These are phyloP conservation scores for Calycina marina DNA, from an alignment of 2,329 filamentous ascomycete genomes.

Conservation along the genomic window DNA sequence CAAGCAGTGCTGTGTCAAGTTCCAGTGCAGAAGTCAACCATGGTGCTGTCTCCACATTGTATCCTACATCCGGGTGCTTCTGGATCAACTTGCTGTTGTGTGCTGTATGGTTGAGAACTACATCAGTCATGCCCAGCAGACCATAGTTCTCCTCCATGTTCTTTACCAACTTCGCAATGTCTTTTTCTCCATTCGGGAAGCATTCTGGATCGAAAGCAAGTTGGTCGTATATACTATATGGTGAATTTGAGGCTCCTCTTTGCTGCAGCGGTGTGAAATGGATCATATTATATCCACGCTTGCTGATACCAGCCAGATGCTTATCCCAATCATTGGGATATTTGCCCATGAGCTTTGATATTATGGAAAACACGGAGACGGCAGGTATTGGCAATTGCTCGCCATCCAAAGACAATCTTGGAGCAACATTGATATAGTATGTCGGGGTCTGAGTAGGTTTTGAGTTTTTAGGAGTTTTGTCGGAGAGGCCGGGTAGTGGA, in stretches of 20 bases:
- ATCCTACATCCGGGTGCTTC: constrained; percentile 88
- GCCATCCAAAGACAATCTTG: constrained; percentile 60
- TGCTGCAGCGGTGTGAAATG: constrained; percentile 92
- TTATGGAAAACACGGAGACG: constrained; percentile 79
- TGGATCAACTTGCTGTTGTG: constrained; percentile 91
- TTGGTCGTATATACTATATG: constrained; percentile 94
- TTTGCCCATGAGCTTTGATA: constrained; percentile 96
- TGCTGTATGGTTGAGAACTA: constrained; percentile 96
- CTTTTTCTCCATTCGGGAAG: constrained; percentile 75
- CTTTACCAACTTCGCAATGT: constrained; percentile 61
- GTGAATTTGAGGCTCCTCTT: constrained; percentile 82
- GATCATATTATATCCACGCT: constrained; percentile 95
- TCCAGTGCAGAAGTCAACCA: constrained; percentile 60
- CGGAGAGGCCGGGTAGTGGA: constrained; percentile 60
- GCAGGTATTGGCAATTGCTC: constrained; percentile 68
- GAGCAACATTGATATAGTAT: constrained; percentile 91
- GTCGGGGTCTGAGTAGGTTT: constrained; percentile 53
- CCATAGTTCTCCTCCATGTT: constrained; percentile 77
- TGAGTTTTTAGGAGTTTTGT: constrained; percentile 30
- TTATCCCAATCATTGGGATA: constrained; percentile 84
- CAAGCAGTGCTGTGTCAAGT: constrained; percentile 59
- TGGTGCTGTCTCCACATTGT: constrained; percentile 84
- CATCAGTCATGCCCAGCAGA: constrained; percentile 79
- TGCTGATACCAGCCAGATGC: constrained; percentile 75
- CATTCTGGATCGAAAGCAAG: constrained; percentile 66